A percentile compares a stretch with the other conserved stretches of the same genome.
phyloP scores from a whole-genome alignment of 345 rosid species.

The Murraya koenigii region DNA sequence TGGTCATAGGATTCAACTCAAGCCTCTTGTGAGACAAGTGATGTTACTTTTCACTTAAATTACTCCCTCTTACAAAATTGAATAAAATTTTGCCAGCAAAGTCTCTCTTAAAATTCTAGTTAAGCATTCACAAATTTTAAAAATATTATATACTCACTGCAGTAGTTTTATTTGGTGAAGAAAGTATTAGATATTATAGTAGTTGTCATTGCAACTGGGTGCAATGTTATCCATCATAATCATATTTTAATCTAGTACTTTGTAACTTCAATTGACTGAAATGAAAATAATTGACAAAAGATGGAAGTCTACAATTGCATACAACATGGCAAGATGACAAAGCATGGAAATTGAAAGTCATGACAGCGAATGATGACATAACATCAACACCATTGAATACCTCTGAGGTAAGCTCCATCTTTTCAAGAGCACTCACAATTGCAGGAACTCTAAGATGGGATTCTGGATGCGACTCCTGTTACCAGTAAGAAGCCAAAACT shows the following conservation, averaged over 20 bases:
- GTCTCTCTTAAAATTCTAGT: background rate
- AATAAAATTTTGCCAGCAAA: background rate
- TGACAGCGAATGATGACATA: background rate
- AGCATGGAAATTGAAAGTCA: background rate
- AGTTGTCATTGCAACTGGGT: background rate
- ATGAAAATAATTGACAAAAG: background rate
- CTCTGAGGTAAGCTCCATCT: conserved; percentile 74
- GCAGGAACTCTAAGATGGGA: conserved; percentile 90
- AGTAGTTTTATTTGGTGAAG: background rate
- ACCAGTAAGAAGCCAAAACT: conserved; percentile 2
- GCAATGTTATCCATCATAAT: background rate
- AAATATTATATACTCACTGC: background rate
- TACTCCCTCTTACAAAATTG: background rate
- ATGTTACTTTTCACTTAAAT: background rate
- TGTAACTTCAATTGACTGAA: background rate
- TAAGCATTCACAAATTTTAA: background rate
- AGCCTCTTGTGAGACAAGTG: background rate
- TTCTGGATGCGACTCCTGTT: conserved; percentile 91
- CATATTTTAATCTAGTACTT: background rate
- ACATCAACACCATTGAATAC: conserved; percentile 24
- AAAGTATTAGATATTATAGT: background rate
- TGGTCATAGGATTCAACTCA: background rate
- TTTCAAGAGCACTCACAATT: conserved; percentile 72
- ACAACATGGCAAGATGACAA: background rate
- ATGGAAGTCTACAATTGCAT: background rate